Evolutionary conservation across 345 rosid species (phyloP).

Genomic region (Barbarea vulgaris): DNA sequence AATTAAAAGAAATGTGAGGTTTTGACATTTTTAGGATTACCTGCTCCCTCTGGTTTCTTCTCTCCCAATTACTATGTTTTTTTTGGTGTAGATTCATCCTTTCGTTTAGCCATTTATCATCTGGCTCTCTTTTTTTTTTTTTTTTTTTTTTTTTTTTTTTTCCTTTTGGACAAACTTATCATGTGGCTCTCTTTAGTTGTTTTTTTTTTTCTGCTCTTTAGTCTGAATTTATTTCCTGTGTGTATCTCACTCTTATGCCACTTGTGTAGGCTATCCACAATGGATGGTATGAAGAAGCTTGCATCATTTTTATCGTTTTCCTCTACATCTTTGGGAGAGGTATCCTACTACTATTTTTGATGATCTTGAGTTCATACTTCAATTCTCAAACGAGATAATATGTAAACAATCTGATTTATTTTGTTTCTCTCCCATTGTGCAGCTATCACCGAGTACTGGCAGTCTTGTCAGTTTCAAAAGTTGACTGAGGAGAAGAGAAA

Average conservation of each 20-base stretch:
- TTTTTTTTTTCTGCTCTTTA: neutral
- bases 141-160: too few species aligned
- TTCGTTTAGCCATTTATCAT: neutral
- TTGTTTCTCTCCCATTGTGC: neutral
- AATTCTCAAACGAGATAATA: neutral
- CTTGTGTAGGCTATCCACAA: constrained; percentile 54
- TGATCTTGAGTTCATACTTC: neutral
- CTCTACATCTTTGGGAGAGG: constrained; percentile 79
- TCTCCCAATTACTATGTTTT: neutral
- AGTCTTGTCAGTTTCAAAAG: constrained; percentile 76
- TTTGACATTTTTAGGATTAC: too few species aligned
- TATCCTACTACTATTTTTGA: constrained; percentile 34
- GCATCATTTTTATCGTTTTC: constrained; percentile 67
- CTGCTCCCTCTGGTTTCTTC: neutral
- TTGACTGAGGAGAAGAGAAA: constrained; percentile 76
- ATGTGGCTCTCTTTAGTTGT: neutral
- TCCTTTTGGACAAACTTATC: too few species aligned
- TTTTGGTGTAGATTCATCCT: neutral
- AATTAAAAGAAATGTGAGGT: constrained; percentile 62
- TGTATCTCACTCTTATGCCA: neutral
- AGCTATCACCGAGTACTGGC: constrained; percentile 81
- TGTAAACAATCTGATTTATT: neutral
- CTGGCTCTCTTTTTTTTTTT: neutral
- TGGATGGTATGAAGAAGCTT: constrained; percentile 82
- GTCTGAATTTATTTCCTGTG: neutral